Conservation (phyloP, 805 yeast genomes). For the Huiozyma naganishii region DNA sequence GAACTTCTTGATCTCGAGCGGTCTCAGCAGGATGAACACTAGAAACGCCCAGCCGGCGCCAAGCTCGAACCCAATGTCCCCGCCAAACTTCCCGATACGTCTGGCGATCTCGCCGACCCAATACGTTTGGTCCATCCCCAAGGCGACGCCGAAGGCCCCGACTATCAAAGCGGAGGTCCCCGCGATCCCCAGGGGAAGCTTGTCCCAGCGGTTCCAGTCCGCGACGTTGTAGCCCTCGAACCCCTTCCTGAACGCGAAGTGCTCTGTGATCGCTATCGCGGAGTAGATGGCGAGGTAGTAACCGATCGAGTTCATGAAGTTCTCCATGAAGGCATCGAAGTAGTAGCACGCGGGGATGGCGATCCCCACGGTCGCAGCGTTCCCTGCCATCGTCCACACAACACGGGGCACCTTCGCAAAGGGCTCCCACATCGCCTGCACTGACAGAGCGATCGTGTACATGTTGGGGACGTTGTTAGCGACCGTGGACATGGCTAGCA, state of each 20-base stretch:
- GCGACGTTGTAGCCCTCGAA: conserved; percentile 50
- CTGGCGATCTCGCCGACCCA: conserved; percentile 59
- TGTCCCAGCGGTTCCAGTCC: conserved; percentile 43
- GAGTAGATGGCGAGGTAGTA: conserved; percentile 84
- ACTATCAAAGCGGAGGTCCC: conserved; percentile 68
- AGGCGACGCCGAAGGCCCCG: conserved; percentile 78
- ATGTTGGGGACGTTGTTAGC: conserved; percentile 88
- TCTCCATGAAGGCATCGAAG: conserved; percentile 60
- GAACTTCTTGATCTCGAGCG: conserved; percentile 54
- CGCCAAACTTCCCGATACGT: conserved; percentile 55
- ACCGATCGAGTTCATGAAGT: conserved; percentile 85
- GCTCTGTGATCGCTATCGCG: conserved; percentile 65
- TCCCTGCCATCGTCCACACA: conserved; percentile 68
- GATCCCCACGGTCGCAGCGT: conserved; percentile 67
- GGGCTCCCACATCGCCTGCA: conserved; percentile 72
- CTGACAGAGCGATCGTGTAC: conserved; percentile 80
- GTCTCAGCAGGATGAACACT: conserved; percentile 46
- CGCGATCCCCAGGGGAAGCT: conserved; percentile 66
- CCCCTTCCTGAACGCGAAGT: conserved; percentile 63
- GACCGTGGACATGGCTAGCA: conserved; percentile 74
- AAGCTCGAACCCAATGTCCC: conserved; percentile 78
- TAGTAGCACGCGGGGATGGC: conserved; percentile 79
- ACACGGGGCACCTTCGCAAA: conserved; percentile 70
- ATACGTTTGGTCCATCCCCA: conserved; percentile 85
- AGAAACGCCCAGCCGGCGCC: conserved; percentile 55